Evolutionary conservation across 2,329 filamentous ascomycete species (phyloP).

Genomic region (Penicillium rolfsii): DNA sequence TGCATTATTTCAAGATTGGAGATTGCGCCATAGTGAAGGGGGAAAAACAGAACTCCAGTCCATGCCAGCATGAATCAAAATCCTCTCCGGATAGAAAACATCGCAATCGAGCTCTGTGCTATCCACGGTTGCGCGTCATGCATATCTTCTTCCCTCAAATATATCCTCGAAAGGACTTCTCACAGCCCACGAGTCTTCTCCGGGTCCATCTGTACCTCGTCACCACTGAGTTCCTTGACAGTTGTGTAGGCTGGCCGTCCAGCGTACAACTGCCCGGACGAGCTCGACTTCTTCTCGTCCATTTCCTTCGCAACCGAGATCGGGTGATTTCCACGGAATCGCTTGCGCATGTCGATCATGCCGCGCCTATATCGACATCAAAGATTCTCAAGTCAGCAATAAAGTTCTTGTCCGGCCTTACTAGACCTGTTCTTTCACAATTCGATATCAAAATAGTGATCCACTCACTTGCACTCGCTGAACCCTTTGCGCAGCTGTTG

Average conservation of each 20-base stretch:
- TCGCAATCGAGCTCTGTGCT: not conserved
- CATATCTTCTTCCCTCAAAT: not conserved
- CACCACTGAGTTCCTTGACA: slow-evolving; percentile 68
- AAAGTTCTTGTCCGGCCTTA: not conserved
- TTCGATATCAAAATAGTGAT: slow-evolving; percentile 1
- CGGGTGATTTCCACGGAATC: slow-evolving; percentile 91
- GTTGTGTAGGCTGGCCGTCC: slow-evolving; percentile 71
- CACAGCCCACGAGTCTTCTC: slow-evolving; percentile 53
- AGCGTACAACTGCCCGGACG: slow-evolving; percentile 74
- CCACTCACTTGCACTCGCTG: slow-evolving; percentile 77
- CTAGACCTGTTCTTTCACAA: not conserved
- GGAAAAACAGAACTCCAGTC: slow-evolving; percentile 26
- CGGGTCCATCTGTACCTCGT: slow-evolving; percentile 60
- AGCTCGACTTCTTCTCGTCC: slow-evolving; percentile 53
- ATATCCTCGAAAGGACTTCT: slow-evolving; percentile 9
- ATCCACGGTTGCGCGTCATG: not conserved
- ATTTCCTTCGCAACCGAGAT: slow-evolving; percentile 69
- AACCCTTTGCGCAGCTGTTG: slow-evolving; percentile 92
- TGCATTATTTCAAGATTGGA: slow-evolving; percentile 12
- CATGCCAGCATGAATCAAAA: slow-evolving; percentile 31
- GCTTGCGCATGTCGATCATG: slow-evolving; percentile 98
- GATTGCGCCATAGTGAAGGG: slow-evolving; percentile 10
- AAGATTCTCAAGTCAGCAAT: slow-evolving; percentile 10
- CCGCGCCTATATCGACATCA: slow-evolving; percentile 60
- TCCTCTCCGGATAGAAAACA: slow-evolving; percentile 13